These are phyloP conservation scores for Elsinoe fawcettii DNA, from an alignment of 2,329 filamentous ascomycete species.

Conservation along the genomic window DNA sequence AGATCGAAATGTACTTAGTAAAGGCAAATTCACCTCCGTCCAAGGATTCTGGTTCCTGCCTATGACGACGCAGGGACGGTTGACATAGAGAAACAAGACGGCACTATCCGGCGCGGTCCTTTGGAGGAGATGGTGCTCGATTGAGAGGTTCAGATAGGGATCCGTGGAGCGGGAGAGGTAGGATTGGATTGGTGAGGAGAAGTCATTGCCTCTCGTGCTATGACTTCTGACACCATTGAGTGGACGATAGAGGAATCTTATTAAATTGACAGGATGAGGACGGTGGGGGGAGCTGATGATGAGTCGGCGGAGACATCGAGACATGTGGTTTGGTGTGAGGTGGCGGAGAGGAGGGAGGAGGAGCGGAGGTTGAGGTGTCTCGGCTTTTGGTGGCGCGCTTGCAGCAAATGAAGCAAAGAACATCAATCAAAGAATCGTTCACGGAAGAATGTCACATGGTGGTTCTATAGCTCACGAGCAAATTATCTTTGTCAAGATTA, in stretches of 20 bases:
- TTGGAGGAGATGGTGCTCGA: constrained; percentile 84
- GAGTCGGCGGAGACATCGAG: background rate
- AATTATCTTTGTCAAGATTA: constrained; percentile 7
- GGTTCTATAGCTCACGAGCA: no score
- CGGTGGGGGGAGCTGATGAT: background rate
- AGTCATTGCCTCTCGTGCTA: constrained; percentile 5
- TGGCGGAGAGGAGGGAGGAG: background rate
- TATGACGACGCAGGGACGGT: constrained; percentile 79
- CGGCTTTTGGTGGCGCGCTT: background rate
- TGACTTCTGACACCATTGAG: background rate
- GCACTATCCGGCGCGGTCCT: constrained; percentile 63
- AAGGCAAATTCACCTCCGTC: constrained; percentile 73
- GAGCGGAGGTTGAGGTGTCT: background rate
- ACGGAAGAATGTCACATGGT: no score
- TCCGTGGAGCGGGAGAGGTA: constrained; percentile 51
- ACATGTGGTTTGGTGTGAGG: background rate
- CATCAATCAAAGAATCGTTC: background rate
- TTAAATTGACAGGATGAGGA: background rate
- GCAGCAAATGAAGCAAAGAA: background rate
- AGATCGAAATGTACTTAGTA: constrained; percentile 38
- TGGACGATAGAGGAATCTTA: no score
- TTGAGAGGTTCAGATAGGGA: constrained; percentile 84
- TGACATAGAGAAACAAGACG: constrained; percentile 80
- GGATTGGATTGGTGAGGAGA: constrained; percentile 32
- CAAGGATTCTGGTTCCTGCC: constrained; percentile 97